Base-by-base conservation (phyloP, 805 yeast genomes). In the Tetrapisispora nanseiensis region DNA sequence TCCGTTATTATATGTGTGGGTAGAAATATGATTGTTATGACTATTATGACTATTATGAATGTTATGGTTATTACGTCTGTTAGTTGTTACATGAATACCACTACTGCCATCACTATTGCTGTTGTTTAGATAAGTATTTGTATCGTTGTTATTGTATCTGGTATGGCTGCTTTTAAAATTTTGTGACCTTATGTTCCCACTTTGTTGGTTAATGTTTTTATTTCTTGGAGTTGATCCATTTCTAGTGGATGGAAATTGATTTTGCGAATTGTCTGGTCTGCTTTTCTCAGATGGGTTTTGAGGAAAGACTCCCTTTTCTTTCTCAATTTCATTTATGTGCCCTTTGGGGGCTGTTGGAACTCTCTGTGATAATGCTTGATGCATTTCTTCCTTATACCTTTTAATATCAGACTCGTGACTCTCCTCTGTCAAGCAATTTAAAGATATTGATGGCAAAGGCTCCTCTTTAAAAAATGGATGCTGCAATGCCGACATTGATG, bases 321-420 rank as follows among this genome's bases (percentile, higher is more conserved):
- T 10, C 2, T 16, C 38, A 23, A 15, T 35, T 26, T 35, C 38
- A n/a, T 50, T 43, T 3, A 48, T 40, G 45, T 60, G 64, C 6
- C 65, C 65, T 31, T 45, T 50, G 6, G 63, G 65, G 6, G 64
- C 64, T 3, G 62, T 49, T 19, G 63, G 65, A 2, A 55, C 62
- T 37, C 51, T 56, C 36, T 55, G 63, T 5, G 63, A 56, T 52
- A 59, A 50, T 3, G 59, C 55, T 41, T 55, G 58, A 16, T 52
- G 60, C 50, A 53, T 40, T 43, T 68, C 73, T 56, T 67, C 67
- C 59, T 70, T 71, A 63, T 73, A 70, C 48, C 76, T 68, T 47
- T 76, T 76, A 37, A 76, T 76, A 61, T 86, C 96, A 21, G 87
- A 74, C 61, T 90, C 97, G 59, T 92, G 97, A 47, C 95, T 77